Percentiles rank a stretch among this genome's conserved stretches.
These are phyloP conservation scores for Solioccasus polychromus DNA, from an alignment of 768 basidiomycete species.

Conservation along the genomic window DNA sequence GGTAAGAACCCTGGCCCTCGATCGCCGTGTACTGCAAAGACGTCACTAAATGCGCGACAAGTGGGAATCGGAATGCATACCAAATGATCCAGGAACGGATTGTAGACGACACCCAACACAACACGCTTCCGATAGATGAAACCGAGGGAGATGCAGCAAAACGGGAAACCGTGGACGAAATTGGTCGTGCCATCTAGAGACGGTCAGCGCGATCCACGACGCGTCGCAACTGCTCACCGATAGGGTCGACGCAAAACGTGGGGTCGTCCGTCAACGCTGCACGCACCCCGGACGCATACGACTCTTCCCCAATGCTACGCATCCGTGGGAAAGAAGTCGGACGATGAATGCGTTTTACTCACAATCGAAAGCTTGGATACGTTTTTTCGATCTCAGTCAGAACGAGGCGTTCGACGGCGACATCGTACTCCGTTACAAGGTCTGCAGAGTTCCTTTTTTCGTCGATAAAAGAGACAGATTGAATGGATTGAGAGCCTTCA, in stretches of 20 bases:
- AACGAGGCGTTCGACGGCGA: conserved; percentile 83
- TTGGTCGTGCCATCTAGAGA: conserved; percentile 81
- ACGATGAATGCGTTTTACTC: conserved; percentile 3
- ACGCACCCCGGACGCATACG: conserved; percentile 71
- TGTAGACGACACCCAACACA: conserved; percentile 86
- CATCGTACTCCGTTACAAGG: conserved; percentile 92
- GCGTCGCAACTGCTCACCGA: conserved; percentile 51
- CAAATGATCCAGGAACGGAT: conserved; percentile 83
- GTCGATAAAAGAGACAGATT: conserved; percentile 50
- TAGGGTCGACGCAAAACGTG: conserved; percentile 95
- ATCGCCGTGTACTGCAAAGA: conserved; percentile 66
- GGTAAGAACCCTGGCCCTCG: conserved; percentile 74
- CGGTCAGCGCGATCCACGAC: neutral
- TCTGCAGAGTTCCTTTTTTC: conserved; percentile 95
- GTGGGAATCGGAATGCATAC: conserved; percentile 31
- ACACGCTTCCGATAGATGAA: conserved; percentile 77
- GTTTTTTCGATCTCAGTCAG: conserved; percentile 56
- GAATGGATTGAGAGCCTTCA: conserved; percentile 73
- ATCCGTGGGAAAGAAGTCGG: too few relatives aligned
- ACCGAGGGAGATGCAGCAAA: conserved; percentile 84
- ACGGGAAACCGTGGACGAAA: conserved; percentile 82
- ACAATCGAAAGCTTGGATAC: conserved; percentile 84
- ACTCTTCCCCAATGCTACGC: conserved; percentile 88
- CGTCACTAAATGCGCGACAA: neutral
- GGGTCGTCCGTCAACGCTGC: conserved; percentile 77